phyloP scores from a whole-genome alignment of 805 yeast species.

The Wickerhamomyces sydowiorum region DNA sequence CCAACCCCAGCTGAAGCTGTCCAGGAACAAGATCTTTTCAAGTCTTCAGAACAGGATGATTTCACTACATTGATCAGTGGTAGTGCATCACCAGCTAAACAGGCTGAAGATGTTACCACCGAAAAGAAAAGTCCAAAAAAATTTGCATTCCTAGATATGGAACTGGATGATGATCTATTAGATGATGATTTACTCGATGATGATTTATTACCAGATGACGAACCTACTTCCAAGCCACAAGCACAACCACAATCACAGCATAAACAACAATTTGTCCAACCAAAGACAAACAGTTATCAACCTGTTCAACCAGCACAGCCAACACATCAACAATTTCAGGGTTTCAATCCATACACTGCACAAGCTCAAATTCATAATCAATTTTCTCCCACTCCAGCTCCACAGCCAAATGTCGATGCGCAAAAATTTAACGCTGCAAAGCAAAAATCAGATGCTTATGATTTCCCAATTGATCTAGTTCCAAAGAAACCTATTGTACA shows the following conservation, averaged over 20 bases:
- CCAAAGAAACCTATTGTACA: constrained; percentile 24
- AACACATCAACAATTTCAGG: neutral
- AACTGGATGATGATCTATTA: constrained; percentile 2
- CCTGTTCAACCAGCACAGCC: neutral
- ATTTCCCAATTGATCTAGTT: constrained; percentile 57
- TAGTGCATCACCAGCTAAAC: neutral
- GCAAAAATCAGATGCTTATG: constrained; percentile 71
- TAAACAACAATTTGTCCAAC: neutral
- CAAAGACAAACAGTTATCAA: neutral
- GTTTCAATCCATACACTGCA: constrained; percentile 1
- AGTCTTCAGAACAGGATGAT: too few species aligned
- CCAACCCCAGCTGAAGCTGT: too few species aligned
- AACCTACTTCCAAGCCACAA: neutral
- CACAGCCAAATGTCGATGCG: constrained; percentile 16
- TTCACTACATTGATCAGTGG: constrained; percentile 1
- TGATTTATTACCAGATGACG: constrained; percentile 3
- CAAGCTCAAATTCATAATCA: neutral
- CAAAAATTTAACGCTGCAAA: constrained; percentile 39
- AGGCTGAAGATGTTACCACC: neutral
- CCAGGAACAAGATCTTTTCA: too few species aligned
- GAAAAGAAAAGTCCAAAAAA: constrained; percentile 2
- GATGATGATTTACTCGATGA: constrained; percentile 12
- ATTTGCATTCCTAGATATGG: constrained; percentile 10
- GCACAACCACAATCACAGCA: neutral
- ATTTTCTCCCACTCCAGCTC: neutral